These are phyloP conservation scores for Hansenula lynferdii DNA, from an alignment of 1,139 yeast genomes.

Conservation along the genomic window DNA sequence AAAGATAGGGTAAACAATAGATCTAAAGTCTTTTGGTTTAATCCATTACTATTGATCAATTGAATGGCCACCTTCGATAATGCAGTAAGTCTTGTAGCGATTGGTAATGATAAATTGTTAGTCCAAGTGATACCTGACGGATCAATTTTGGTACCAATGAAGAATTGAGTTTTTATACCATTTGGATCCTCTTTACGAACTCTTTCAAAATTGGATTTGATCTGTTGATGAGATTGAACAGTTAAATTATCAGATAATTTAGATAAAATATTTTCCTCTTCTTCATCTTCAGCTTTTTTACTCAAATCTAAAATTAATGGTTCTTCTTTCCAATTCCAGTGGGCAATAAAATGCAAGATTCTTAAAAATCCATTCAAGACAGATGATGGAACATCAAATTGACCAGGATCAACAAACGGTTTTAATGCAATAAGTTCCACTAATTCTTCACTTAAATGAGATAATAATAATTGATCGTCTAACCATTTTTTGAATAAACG, in stretches of 20 bases:
- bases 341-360: constrained; percentile 61
- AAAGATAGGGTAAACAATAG: constrained; percentile 75
- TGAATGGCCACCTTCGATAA: constrained; percentile 72
- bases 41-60: constrained; percentile 42
- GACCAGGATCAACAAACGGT: constrained; percentile 84
- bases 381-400: constrained; percentile 75
- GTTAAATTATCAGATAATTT: constrained; percentile 60
- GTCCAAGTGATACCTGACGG: constrained; percentile 85
- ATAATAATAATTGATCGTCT: constrained; percentile 61
- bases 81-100: constrained; percentile 85
- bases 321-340: constrained; percentile 94
- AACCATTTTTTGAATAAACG: constrained; percentile 88
- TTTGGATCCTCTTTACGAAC: constrained; percentile 77
- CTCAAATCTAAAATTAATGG: constrained; percentile 74
- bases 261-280: constrained; percentile 30
- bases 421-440: constrained; percentile 78
- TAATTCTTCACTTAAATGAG: constrained; percentile 71
- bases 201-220: constrained; percentile 58
- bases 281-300: constrained; percentile 41
- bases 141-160: constrained; percentile 78
- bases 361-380: constrained; percentile 79
- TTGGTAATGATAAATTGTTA: constrained; percentile 62
- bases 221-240: constrained; percentile 54
- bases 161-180: constrained; percentile 72
- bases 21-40: constrained; percentile 43